Conservation (phyloP, 495 filamentous ascomycete genomes). For the Letharia lupina region DNA sequence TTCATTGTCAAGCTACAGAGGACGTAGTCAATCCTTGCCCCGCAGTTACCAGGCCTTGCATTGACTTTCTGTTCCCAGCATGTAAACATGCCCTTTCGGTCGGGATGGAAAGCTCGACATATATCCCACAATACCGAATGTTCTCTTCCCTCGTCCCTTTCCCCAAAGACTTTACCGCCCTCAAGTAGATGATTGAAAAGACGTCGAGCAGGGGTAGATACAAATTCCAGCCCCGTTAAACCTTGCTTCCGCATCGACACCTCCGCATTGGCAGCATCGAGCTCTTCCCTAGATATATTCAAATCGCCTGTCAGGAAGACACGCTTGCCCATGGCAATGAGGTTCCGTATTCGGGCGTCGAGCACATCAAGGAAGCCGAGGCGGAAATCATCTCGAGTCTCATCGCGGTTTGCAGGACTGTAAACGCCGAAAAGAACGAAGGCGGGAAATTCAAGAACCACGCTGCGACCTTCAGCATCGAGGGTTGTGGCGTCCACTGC, state of each 20-base stretch:
- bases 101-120: slow-evolving; percentile 73
- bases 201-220: slow-evolving; percentile 65
- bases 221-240: slow-evolving; percentile 56
- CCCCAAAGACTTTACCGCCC: slow-evolving; percentile 59
- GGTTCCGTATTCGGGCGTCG: slow-evolving; percentile 74
- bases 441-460: slow-evolving; percentile 90
- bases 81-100: slow-evolving; percentile 84
- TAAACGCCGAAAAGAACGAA: slow-evolving; percentile 91
- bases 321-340: slow-evolving; percentile 67
- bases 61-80: slow-evolving; percentile 88
- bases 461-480: slow-evolving; percentile 86
- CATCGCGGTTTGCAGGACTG: slow-evolving; percentile 78
- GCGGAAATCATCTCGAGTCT: slow-evolving; percentile 75
- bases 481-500: slow-evolving; percentile 60
- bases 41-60: slow-evolving; percentile 82
- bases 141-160: slow-evolving; percentile 65
- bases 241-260: slow-evolving; percentile 65
- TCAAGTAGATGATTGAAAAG: slow-evolving; percentile 78
- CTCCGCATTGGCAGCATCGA: slow-evolving; percentile 62
- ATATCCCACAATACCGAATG: slow-evolving; percentile 75
- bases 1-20: slow-evolving; percentile 74
- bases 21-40: slow-evolving; percentile 87
- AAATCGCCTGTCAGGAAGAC: slow-evolving; percentile 84
- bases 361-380: slow-evolving; percentile 70
- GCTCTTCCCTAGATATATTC: slow-evolving; percentile 69